These are phyloP conservation scores for Alternaria infectoria DNA, from an alignment of 2,329 filamentous ascomycete species.

Conservation along the genomic window DNA sequence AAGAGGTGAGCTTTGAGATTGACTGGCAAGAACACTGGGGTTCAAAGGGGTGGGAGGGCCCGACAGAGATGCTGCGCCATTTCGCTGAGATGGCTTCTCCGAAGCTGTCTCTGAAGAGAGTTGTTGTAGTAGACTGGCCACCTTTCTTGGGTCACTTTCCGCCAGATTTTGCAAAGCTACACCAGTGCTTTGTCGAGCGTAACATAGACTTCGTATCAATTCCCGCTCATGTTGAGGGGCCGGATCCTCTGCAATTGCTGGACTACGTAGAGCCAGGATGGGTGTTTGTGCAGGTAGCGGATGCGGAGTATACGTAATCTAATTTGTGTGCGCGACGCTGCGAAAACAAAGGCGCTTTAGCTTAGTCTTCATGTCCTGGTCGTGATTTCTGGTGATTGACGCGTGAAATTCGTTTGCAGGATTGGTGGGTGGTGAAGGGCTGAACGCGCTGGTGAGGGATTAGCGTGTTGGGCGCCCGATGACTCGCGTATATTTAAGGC, in stretches of 20 bases:
- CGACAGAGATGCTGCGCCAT: slow-evolving; percentile 6
- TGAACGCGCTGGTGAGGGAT: background rate
- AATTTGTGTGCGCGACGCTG: background rate
- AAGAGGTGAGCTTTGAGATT: slow-evolving; percentile 10
- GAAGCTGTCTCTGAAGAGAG: background rate
- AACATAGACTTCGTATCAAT: slow-evolving; percentile 4
- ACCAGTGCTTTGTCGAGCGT: slow-evolving; percentile 1
- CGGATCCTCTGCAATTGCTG: slow-evolving; percentile 2
- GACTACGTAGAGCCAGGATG: slow-evolving; percentile 10
- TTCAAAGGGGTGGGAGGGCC: slow-evolving; percentile 9
- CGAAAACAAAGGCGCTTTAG: background rate
- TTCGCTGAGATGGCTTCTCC: slow-evolving; percentile 1
- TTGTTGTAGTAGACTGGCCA: slow-evolving; percentile 8
- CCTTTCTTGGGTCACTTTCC: slow-evolving; percentile 6
- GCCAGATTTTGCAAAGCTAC: slow-evolving; percentile 5
- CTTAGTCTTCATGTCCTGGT: background rate
- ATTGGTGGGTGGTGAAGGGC: background rate
- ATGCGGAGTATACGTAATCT: background rate
- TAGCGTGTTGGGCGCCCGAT: background rate
- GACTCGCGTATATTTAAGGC: slow-evolving; percentile 3
- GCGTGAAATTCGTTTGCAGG: background rate
- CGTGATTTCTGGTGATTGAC: background rate
- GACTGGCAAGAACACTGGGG: slow-evolving; percentile 13
- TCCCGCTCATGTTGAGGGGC: slow-evolving; percentile 2
- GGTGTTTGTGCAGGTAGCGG: slow-evolving; percentile 6